A percentile compares a stretch with the other conserved stretches of the same genome.
Conservation (phyloP, 176 grass and related monocot genomes). For the Oryza coarctata region DNA sequence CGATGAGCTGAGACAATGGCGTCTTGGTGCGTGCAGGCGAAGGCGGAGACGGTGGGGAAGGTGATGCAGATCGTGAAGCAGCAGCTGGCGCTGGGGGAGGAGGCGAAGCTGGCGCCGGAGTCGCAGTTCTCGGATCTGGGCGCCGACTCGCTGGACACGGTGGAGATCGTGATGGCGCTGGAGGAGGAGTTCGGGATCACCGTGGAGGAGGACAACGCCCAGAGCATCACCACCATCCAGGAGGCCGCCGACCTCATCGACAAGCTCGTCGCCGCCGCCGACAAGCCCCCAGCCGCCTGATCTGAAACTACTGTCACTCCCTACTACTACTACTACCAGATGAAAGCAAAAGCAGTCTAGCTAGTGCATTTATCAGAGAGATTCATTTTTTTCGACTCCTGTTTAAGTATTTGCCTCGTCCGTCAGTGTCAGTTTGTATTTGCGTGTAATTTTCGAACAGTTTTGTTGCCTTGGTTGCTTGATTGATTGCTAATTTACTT, state of each 20-base stretch:
- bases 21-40: conserved; percentile 32
- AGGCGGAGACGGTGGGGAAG: conserved; percentile 70
- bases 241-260: conserved; percentile 84
- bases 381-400: no score
- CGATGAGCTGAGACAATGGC: neutral
- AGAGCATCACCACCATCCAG: conserved; percentile 81
- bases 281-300: neutral
- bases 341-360: no score
- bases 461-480: neutral
- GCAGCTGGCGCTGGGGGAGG: conserved; percentile 66
- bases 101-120: conserved; percentile 44
- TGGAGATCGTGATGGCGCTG: conserved; percentile 88
- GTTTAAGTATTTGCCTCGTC: no score
- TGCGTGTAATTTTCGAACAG: neutral
- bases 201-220: conserved; percentile 75
- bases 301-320: no score
- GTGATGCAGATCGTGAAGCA: conserved; percentile 74
- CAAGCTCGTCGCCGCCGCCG: conserved; percentile 41
- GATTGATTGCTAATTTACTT: neutral
- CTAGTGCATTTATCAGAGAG: no score
- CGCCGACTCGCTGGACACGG: conserved; percentile 87
- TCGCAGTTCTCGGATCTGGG: conserved; percentile 66
- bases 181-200: conserved; percentile 79
- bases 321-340: no score
- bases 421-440: neutral